phyloP scores from a whole-genome alignment of 164 flowering plant species.

The Chimonanthus salicifolius region DNA sequence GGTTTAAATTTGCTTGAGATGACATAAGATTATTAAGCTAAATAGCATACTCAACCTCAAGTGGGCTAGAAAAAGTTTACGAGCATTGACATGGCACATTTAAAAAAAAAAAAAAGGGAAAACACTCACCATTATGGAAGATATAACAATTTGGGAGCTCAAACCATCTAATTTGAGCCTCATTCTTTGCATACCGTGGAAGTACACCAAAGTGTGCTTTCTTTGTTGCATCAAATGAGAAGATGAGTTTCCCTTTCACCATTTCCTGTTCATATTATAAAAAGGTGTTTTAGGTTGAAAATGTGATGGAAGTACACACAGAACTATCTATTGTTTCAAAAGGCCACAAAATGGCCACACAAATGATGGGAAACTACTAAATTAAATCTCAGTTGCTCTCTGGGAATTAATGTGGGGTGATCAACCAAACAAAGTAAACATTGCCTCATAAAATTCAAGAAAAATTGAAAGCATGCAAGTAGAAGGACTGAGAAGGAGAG shows the following conservation, averaged over 20 bases:
- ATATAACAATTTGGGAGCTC: constrained; percentile 98
- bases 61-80: not conserved
- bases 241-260: constrained; percentile 73
- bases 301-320: not conserved
- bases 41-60: not conserved
- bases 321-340: not conserved
- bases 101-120: not conserved
- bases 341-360: not conserved
- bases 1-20: not conserved
- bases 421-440: no score
- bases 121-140: constrained; percentile 80
- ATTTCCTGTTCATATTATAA: constrained; percentile 57
- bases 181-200: constrained; percentile 92
- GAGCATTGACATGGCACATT: not conserved
- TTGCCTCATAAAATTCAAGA: no score
- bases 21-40: not conserved
- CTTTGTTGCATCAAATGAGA: constrained; percentile 68
- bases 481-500: no score
- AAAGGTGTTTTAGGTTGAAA: not conserved
- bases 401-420: no score
- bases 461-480: no score
- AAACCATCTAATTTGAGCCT: constrained; percentile 82
- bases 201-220: constrained; percentile 92
- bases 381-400: no score
- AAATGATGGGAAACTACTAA: not conserved